Evolutionary conservation across 805 yeast genomes (phyloP), one percentile per base, ranked within the genome.

Genomic region (Teunomyces pallodes): DNA sequence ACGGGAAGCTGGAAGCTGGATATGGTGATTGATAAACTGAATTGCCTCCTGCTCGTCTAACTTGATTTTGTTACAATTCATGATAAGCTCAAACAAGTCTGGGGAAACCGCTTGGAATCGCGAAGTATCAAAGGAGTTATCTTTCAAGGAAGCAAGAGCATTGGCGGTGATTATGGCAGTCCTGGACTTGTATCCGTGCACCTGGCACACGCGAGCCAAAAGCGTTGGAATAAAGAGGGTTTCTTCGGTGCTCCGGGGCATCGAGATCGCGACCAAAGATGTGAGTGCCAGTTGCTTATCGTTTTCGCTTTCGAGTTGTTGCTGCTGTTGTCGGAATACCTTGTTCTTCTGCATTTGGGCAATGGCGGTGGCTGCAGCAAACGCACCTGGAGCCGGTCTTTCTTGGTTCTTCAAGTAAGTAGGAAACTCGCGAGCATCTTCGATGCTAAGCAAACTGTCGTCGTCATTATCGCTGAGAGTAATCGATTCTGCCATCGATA

Each of bases 161-260:
- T 84, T 79, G 4, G 90, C 90, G 0, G 92, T 82, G 47, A 83
- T 67, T 10, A 82, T 72, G n/a, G 90, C 83, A 1, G 88, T 84
- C 52, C 80, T 82, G 1, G 90, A 83, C 44, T 81, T 78, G 61
- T 83, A 84, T 0, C 94, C 92, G 63, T 83, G 86, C 1, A 76
- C 79, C 56, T 82, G 83, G 49, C 89, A 85, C 43, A 87, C 75
- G 47, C 82, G 78, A 5, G 90, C 87, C 50, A 87, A 67, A 43
- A 87, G 64, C 6, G 87, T 82, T 0, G 94, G 92, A 32, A 85
- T 81, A 56, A 86, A 84, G 36, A 87, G 66, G 0, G 90, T 86
- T 60, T 87, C 94, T 56, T 85, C 91, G 0, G 92, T 86, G 13
- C 87, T 79, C 59, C 94, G 70, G 5, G 92, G 94, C 8, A 85